Evolutionary conservation across 768 basidiomycete species (phyloP).

Genomic region (Tubosaeta sp.): DNA sequence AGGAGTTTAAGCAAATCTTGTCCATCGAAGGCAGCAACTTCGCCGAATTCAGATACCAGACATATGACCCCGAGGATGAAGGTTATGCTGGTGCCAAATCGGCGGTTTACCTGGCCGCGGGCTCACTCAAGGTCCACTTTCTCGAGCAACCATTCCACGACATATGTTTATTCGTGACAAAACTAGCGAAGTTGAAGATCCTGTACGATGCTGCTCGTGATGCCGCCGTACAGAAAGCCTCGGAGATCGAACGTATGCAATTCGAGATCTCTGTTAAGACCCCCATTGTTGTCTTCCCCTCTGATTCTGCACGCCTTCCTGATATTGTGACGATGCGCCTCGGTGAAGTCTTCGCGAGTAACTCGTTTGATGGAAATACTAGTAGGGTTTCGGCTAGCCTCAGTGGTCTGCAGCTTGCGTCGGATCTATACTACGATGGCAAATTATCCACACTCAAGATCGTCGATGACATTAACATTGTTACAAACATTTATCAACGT

Average conservation of each 20-base stretch:
- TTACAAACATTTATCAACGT: slow-evolving; percentile 62
- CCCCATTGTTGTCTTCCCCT: slow-evolving; percentile 88
- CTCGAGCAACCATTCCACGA: slow-evolving; percentile 88
- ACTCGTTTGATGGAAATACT: slow-evolving; percentile 53
- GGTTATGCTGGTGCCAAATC: slow-evolving; percentile 79
- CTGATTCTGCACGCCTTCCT: slow-evolving; percentile 51
- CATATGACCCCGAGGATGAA: slow-evolving; percentile 71
- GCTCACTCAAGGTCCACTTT: slow-evolving; percentile 85
- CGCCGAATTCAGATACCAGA: slow-evolving; percentile 92
- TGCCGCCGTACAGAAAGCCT: slow-evolving; percentile 86
- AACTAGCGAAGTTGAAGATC: slow-evolving; percentile 88
- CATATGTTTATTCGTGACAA: slow-evolving; percentile 76
- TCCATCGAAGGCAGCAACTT: slow-evolving; percentile 94
- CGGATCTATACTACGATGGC: slow-evolving; percentile 52
- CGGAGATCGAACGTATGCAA: slow-evolving; percentile 92
- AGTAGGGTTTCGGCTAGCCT: slow-evolving; percentile 73
- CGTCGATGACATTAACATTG: slow-evolving; percentile 84
- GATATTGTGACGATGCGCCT: slow-evolving; percentile 79
- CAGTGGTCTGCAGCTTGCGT: slow-evolving; percentile 78
- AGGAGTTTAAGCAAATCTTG: slow-evolving; percentile 78
- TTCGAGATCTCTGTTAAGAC: slow-evolving; percentile 89
- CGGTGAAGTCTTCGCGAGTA: slow-evolving; percentile 83
- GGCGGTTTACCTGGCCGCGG: slow-evolving; percentile 74
- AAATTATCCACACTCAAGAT: slow-evolving; percentile 66
- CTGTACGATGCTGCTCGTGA: slow-evolving; percentile 92